A percentile compares a stretch with the other conserved stretches of the same genome.
Conservation (phyloP, 2,329 filamentous ascomycete species). For the Colletotrichum musae region DNA sequence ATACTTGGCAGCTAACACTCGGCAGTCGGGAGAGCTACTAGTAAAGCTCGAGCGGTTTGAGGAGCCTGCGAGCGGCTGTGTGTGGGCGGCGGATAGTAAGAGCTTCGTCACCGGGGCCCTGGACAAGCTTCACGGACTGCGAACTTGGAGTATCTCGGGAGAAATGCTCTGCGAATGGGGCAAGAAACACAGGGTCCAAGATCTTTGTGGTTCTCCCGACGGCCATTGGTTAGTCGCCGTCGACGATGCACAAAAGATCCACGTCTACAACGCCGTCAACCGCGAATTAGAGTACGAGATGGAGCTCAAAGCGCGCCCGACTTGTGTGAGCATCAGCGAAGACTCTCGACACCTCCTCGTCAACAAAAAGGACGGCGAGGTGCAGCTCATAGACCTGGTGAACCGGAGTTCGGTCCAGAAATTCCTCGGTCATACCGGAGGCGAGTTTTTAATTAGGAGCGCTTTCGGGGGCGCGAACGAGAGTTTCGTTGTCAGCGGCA, state of each 20-base stretch:
- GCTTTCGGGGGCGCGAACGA: slow-evolving; percentile 91
- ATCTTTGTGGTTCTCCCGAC: slow-evolving; percentile 86
- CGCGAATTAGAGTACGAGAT: slow-evolving; percentile 83
- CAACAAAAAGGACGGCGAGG: slow-evolving; percentile 83
- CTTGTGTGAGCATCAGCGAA: slow-evolving; percentile 84
- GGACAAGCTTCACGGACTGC: slow-evolving; percentile 76
- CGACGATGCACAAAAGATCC: slow-evolving; percentile 77
- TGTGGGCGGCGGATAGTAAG: slow-evolving; percentile 86
- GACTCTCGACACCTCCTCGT: slow-evolving; percentile 88
- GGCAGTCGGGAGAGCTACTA: slow-evolving; percentile 74
- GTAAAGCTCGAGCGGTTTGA: slow-evolving; percentile 78
- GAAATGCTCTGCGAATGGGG: slow-evolving; percentile 76
- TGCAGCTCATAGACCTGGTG: slow-evolving; percentile 83
- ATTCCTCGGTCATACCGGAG: slow-evolving; percentile 83
- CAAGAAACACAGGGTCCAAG: slow-evolving; percentile 82
- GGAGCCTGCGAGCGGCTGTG: slow-evolving; percentile 90
- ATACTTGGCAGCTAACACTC: not conserved
- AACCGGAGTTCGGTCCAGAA: slow-evolving; percentile 79
- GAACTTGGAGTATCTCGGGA: slow-evolving; percentile 78
- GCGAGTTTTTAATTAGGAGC: slow-evolving; percentile 84
- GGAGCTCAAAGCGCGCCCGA: slow-evolving; percentile 77
- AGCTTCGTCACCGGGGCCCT: slow-evolving; percentile 86
- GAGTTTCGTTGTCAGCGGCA: slow-evolving; percentile 92
- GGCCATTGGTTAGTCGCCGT: slow-evolving; percentile 86
- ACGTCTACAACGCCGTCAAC: slow-evolving; percentile 86